Percentiles rank a stretch among this genome's conserved stretches.
Evolutionary conservation across 108 stramenopile species (phyloP).

Genomic region (Conticribra guillardii): DNA sequence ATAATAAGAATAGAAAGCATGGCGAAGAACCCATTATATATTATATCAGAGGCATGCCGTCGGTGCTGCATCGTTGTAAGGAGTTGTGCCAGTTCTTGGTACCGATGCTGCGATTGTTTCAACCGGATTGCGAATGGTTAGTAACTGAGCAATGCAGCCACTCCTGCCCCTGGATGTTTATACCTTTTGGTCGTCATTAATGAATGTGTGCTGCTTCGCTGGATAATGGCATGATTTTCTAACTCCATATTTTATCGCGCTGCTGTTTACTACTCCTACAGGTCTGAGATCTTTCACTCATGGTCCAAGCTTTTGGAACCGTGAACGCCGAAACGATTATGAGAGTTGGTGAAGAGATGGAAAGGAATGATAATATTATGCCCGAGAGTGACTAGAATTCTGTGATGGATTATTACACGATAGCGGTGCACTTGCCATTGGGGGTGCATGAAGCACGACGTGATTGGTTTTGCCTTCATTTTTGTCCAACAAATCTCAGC

Average conservation of each 20-base stretch:
- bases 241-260: not conserved
- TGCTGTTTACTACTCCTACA: too few species aligned
- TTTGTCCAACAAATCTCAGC: too few species aligned
- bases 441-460: too few species aligned
- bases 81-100: conserved; percentile 21
- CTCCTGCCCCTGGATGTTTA: too few species aligned
- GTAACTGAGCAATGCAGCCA: too few species aligned
- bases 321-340: conserved; percentile 5
- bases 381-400: not conserved
- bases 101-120: conserved; percentile 21
- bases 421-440: not conserved
- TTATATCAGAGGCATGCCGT: not conserved
- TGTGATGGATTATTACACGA: not conserved
- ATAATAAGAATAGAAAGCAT: too few species aligned
- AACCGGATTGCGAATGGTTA: conserved; percentile 9
- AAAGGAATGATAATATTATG: not conserved
- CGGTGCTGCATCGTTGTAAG: conserved; percentile 10
- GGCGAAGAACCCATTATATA: conserved; percentile 6
- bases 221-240: not conserved
- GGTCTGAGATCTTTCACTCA: conserved; percentile 17
- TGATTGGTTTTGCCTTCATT: too few species aligned
- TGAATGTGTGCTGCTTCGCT: not conserved
- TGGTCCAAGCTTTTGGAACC: conserved; percentile 1
- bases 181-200: not conserved
- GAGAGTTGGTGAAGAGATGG: conserved; percentile 23